Conservation (phyloP, 768 basidiomycete species). For the Lepiota brunneoincarnata region DNA sequence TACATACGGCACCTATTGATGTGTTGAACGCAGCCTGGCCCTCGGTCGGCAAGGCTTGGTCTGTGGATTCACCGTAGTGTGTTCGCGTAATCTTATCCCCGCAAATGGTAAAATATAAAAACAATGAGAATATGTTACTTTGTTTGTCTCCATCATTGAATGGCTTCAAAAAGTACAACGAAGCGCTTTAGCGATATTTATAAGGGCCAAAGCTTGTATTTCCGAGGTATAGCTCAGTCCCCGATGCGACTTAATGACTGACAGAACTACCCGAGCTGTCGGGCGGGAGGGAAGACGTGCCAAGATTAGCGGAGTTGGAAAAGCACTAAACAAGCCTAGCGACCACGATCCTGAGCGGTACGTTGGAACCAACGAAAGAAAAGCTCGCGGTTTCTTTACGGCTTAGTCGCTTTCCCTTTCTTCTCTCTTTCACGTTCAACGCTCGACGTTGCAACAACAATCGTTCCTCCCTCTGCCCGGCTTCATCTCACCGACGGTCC, state of each 20-base stretch:
- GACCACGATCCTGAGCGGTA: conserved; percentile 5
- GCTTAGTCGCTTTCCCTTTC: conserved; percentile 5
- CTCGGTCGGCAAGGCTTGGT: too few relatives aligned
- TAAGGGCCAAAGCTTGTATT: too few relatives aligned
- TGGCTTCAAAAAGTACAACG: too few relatives aligned
- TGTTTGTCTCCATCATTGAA: too few relatives aligned
- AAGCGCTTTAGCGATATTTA: too few relatives aligned
- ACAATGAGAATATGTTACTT: too few relatives aligned
- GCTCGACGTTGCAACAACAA: neutral
- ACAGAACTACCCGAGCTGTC: neutral
- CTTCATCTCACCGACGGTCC: conserved; percentile 15
- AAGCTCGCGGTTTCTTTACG: neutral
- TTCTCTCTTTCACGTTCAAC: conserved; percentile 8
- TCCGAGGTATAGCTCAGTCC: too few relatives aligned
- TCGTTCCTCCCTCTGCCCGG: conserved; percentile 10
- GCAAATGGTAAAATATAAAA: too few relatives aligned
- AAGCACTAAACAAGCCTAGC: neutral
- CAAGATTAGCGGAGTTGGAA: conserved; percentile 6
- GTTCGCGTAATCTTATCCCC: too few relatives aligned
- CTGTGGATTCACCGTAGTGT: too few relatives aligned
- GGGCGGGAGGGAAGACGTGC: neutral
- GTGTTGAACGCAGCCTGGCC: too few relatives aligned
- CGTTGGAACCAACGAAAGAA: neutral
- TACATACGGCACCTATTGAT: too few relatives aligned
- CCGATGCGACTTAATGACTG: neutral